These are phyloP conservation scores for Yarrowia sp. DNA, from an alignment of 805 yeast species.

Conservation along the genomic window DNA sequence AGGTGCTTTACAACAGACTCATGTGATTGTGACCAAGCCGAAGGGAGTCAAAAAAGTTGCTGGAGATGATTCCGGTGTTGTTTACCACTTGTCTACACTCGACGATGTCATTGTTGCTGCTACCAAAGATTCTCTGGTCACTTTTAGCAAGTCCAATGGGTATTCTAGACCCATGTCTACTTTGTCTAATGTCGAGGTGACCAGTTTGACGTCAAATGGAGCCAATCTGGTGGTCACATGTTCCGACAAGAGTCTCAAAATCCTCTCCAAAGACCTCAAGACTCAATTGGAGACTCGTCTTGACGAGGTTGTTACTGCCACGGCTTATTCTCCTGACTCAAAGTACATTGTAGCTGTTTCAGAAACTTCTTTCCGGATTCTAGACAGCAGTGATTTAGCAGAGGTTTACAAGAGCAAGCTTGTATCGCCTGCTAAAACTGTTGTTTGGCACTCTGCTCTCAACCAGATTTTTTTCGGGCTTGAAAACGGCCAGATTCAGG, in stretches of 20 bases:
- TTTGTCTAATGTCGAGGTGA: constrained; percentile 31
- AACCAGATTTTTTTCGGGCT: constrained; percentile 38
- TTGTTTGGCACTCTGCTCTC: constrained; percentile 34
- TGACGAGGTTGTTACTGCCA: constrained; percentile 28
- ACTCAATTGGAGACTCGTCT: constrained; percentile 23
- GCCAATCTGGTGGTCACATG: not conserved
- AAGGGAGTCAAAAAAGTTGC: constrained; percentile 30
- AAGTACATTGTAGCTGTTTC: constrained; percentile 34
- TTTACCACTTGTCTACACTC: not conserved
- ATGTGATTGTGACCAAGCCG: constrained; percentile 33
- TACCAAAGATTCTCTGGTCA: constrained; percentile 30
- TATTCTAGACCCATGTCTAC: constrained; percentile 32
- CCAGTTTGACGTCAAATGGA: constrained; percentile 35
- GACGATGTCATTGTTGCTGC: not conserved
- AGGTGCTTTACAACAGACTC: constrained; percentile 33
- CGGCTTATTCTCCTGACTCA: constrained; percentile 34
- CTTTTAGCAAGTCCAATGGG: constrained; percentile 28
- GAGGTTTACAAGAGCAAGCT: constrained; percentile 27
- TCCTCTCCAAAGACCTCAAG: constrained; percentile 28
- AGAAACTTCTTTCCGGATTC: constrained; percentile 31
- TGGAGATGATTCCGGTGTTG: constrained; percentile 26
- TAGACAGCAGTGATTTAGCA: constrained; percentile 36
- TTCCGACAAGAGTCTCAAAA: constrained; percentile 31
- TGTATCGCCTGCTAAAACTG: constrained; percentile 25
- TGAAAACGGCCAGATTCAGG: constrained; percentile 33